phyloP scores from a whole-genome alignment of 106 monocot genomes.

The Narthecium ossifragum region DNA sequence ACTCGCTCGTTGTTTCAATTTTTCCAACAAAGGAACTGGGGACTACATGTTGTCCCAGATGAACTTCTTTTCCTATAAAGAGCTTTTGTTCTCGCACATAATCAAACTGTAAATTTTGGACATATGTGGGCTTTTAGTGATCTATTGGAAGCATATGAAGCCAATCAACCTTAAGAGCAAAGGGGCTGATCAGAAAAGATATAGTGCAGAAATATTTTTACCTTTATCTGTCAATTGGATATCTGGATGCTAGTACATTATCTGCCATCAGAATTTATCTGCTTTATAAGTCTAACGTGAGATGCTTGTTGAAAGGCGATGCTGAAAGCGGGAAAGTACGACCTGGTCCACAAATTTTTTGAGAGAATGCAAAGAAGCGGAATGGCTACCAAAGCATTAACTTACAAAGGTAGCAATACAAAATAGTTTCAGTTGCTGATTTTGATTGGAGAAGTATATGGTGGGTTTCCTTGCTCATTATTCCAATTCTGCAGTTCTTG shows the following conservation, averaged over 20 bases:
- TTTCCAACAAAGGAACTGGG: too few species aligned
- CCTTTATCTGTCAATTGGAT: too few species aligned
- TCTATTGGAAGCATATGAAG: too few species aligned
- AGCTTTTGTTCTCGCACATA: too few species aligned
- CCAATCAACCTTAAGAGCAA: too few species aligned
- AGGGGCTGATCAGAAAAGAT: too few species aligned
- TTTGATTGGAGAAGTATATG: background rate
- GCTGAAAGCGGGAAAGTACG: constrained; percentile 85
- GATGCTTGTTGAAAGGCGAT: constrained; percentile 81
- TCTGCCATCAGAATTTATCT: constrained; percentile 17
- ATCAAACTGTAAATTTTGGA: too few species aligned
- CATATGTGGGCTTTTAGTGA: too few species aligned
- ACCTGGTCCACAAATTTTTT: constrained; percentile 69
- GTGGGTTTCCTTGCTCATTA: background rate
- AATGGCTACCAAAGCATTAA: constrained; percentile 59
- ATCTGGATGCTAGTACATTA: constrained; percentile 4
- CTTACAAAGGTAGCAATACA: constrained; percentile 65
- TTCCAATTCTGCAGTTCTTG: constrained; percentile 56
- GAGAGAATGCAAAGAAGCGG: constrained; percentile 81
- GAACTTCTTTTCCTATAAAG: too few species aligned
- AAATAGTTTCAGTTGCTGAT: background rate
- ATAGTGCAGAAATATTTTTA: too few species aligned
- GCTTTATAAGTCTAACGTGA: constrained; percentile 36
- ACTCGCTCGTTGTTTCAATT: too few species aligned
- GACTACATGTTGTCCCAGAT: too few species aligned